Base-by-base conservation (phyloP, 805 yeast genomes). In the Saccharomyces mikatae region DNA sequence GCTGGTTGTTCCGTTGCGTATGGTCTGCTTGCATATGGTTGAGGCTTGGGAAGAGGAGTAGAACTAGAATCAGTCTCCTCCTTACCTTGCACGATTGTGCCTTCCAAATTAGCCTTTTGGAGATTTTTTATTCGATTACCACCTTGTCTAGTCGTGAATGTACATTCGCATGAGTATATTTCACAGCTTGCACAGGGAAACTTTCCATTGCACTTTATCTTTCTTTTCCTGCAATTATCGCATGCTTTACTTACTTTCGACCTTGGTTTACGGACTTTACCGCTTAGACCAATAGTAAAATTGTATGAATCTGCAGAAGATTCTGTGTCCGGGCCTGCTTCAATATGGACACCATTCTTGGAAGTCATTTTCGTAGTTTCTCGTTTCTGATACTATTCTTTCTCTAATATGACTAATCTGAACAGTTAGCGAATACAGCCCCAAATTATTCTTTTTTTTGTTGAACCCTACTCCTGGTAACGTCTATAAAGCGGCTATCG, bases 171-270 rank as follows among this genome's bases (percentile, higher is more conserved):
- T 21, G 57, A 56, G 52, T 68, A 68, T 17, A 66, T 64, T 24
- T 63, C 62, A 53, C 72, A 69, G 21, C 64, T 64, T 13, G 62
- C 56, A 57, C 72, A 69, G 13, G 72, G 72, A 31, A 55, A 60
- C 9, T 54, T 56, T 2, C 72, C 72, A n/a, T 68, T 67, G 52
- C 72, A 69, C 52, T 67, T 67, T 48, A 69, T 62, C 54, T 69
- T 69, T 36, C 71, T 62, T 49, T 64, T 63, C 27, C 72, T 59
- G 52, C 72, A 69, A 49, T 65, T 67, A 47, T 69, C 67, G 51
- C 72, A 69, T 3, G 72, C 62, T 21, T 56, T 56, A 11, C 59
- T 52, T 2, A 58, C 61, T 47, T 59, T 59, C 22, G 30, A 36
- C 29, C 56, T 52, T 5, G 48, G 17, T 46, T 56, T 54, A 4